Evolutionary conservation across 2,329 filamentous ascomycete genomes (phyloP), one percentile per base, ranked within the genome.

Genomic region (Clathrospora elynae): DNA sequence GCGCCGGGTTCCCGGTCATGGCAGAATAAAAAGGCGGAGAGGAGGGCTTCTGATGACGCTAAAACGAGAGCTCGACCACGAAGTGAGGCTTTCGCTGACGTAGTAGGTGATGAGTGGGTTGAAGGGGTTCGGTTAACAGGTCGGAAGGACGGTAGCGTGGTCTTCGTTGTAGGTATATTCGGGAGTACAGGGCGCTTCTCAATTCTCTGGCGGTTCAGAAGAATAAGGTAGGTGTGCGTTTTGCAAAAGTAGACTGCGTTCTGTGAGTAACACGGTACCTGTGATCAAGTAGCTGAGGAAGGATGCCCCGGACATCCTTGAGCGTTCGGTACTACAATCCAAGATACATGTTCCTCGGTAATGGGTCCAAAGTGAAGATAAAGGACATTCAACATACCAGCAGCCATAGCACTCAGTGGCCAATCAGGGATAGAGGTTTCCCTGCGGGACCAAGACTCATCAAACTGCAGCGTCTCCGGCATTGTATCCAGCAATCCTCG

Each of bases 21-120:
- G 55, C 76, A 74, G 58, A 75, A 78, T 18, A 75, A 55, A 42
- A 77, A 77, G 2, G 71, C 70, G n/a, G 71, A 62, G 0, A 78
- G 56, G 1, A 78, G 57, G 9, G 66, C 60, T 23, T 70, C 57
- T 2, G 70, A 75, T 3, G 74, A 73, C 18, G 71, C 59, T 35
- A 76, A 57, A 32, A 78, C 71, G 10, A 72, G 49, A 16, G 66
- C 41, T 34, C 75, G 61, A 20, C 73, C 72, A 11, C 73, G 66
- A 28, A 66, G 57, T 28, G 51, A 40, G 13, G 46, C 24, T 42
- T 41, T 52, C 23, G 42, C 35, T 46, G 54, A 51, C 34, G 50
- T 51, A 11, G 46, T 41, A 12, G 52, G 53, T 6, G 55, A 53
- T n/a, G 46, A 34, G 2, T 53, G 32, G 4, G 53, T 43, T 9